Evolutionary conservation across 225 moss, liverwort and hornwort species (phyloP).

Genomic region (Thuidium tamariscinum): DNA sequence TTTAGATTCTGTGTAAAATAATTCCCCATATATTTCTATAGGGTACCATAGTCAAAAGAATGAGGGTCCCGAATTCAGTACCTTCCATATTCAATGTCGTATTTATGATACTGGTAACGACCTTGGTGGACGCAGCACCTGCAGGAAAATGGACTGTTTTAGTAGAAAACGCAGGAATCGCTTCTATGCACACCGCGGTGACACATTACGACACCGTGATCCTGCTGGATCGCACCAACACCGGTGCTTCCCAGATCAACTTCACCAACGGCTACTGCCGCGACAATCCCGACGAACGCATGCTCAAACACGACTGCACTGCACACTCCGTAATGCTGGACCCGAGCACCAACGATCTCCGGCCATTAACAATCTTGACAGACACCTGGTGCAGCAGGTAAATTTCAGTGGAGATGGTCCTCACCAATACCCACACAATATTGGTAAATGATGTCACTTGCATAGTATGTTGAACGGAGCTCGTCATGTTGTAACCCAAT

Average conservation of each 20-base stretch:
- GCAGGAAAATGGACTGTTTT: conserved; percentile 8
- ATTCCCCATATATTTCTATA: neutral
- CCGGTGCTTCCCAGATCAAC: conserved; percentile 19
- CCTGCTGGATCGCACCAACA: conserved; percentile 26
- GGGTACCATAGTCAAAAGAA: neutral
- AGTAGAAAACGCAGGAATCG: conserved; percentile 20
- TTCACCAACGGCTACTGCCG: conserved; percentile 30
- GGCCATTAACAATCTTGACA: conserved; percentile 43
- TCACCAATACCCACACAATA: neutral
- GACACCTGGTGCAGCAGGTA: conserved; percentile 72
- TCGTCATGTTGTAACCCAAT: neutral
- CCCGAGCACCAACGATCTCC: neutral
- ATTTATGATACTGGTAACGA: neutral
- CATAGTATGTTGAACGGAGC: neutral
- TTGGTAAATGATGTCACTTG: neutral
- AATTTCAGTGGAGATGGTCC: neutral
- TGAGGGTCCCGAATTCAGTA: neutral
- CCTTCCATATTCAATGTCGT: neutral
- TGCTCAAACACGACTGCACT: conserved; percentile 27
- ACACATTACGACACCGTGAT: conserved; percentile 10
- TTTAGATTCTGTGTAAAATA: neutral
- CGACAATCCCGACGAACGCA: conserved; percentile 1
- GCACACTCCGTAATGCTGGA: conserved; percentile 66
- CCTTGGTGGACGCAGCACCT: neutral
- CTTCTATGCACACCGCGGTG: conserved; percentile 46